A percentile compares a stretch with the other conserved stretches of the same genome.
phyloP scores from a whole-genome alignment of 1,139 yeast species.

The Candida tetrigidarum region DNA sequence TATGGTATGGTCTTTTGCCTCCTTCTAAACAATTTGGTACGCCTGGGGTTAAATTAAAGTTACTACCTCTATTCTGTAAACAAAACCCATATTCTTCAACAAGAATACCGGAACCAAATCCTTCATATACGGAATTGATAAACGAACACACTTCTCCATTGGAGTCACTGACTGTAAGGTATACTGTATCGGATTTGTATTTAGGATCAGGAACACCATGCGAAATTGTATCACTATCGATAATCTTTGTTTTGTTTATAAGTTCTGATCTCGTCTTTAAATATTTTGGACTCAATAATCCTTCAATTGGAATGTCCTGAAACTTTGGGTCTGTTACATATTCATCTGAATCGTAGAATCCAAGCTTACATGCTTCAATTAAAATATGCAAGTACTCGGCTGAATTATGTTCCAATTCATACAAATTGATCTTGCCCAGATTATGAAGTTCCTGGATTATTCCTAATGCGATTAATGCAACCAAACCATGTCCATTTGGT shows the following conservation, averaged over 20 bases:
- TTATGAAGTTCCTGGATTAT: constrained; percentile 60
- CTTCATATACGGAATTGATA: constrained; percentile 73
- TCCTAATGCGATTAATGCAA: constrained; percentile 72
- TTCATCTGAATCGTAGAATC: constrained; percentile 78
- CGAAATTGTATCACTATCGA: constrained; percentile 46
- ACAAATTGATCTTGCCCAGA: constrained; percentile 47
- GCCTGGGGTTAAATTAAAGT: constrained; percentile 65
- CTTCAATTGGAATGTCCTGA: constrained; percentile 39
- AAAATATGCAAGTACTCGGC: constrained; percentile 70
- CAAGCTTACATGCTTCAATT: constrained; percentile 72
- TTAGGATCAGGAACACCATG: constrained; percentile 67
- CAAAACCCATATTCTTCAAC: constrained; percentile 72
- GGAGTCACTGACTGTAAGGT: constrained; percentile 68
- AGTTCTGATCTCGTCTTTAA: constrained; percentile 53
- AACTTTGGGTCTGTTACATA: constrained; percentile 66
- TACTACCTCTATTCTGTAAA: constrained; percentile 77
- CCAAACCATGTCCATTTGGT: constrained; percentile 80
- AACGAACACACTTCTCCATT: constrained; percentile 85
- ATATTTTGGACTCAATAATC: constrained; percentile 45
- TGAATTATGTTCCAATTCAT: constrained; percentile 63
- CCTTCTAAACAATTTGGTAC: constrained; percentile 68
- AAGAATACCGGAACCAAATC: constrained; percentile 74
- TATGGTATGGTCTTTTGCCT: constrained; percentile 78
- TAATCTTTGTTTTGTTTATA: constrained; percentile 43
- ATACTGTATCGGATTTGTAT: constrained; percentile 76